These are phyloP conservation scores for Suhomyces vadensis DNA, from an alignment of 805 yeast genomes.

Conservation along the genomic window DNA sequence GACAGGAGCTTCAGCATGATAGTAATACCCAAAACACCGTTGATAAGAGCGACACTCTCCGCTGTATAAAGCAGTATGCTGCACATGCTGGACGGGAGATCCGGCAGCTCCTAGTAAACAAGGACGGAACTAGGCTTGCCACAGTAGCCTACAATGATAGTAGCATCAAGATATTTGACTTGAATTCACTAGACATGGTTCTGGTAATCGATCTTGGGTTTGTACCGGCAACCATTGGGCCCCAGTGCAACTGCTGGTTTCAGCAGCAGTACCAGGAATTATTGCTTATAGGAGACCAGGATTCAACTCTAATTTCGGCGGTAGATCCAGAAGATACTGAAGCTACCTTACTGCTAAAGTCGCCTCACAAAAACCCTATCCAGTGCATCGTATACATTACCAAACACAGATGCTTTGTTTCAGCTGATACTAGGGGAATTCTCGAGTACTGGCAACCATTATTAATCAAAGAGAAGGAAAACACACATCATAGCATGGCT, in stretches of 20 bases:
- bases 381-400: slow-evolving; percentile 13
- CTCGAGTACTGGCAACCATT: slow-evolving; percentile 23
- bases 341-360: not conserved
- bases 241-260: slow-evolving; percentile 16
- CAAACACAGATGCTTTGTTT: slow-evolving; percentile 18
- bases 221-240: slow-evolving; percentile 18
- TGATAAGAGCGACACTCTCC: slow-evolving; percentile 11
- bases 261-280: not conserved
- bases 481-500: too few relatives aligned
- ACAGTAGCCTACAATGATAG: slow-evolving; percentile 20
- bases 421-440: slow-evolving; percentile 22
- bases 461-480: too few relatives aligned
- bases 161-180: slow-evolving; percentile 33
- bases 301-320: not conserved
- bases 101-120: slow-evolving; percentile 17
- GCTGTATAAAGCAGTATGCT: slow-evolving; percentile 16
- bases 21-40: not conserved
- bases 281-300: not conserved
- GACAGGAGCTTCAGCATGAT: not conserved
- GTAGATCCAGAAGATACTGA: not conserved
- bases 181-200: slow-evolving; percentile 36
- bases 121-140: slow-evolving; percentile 20
- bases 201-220: slow-evolving; percentile 27
- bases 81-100: slow-evolving; percentile 19
- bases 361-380: slow-evolving; percentile 11